Percentiles rank a stretch among this genome's conserved stretches.
phyloP scores from a whole-genome alignment of 139 green algal species.

The Micractinium sp. region DNA sequence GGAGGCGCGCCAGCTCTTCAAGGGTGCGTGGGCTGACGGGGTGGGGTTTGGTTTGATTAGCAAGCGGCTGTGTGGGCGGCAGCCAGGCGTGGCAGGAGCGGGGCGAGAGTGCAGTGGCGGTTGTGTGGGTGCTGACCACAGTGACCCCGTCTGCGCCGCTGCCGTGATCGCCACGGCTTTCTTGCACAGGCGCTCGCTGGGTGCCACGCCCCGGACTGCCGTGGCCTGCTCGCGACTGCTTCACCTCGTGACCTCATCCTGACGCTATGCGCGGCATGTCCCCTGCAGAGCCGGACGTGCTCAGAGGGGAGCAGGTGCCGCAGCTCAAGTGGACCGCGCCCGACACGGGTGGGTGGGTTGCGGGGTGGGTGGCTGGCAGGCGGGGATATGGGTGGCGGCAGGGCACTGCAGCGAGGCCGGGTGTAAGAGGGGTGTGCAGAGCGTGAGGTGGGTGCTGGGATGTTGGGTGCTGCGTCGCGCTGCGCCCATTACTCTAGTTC shows the following conservation, averaged over 20 bases:
- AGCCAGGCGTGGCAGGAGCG: too few relatives aligned
- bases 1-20: constrained; percentile 86
- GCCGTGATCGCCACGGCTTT: too few relatives aligned
- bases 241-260: neutral
- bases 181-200: neutral
- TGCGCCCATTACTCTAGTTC: neutral
- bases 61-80: too few relatives aligned
- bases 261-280: too few relatives aligned
- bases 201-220: constrained; percentile 51
- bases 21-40: constrained; percentile 33
- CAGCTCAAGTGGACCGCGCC: constrained; percentile 86
- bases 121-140: too few relatives aligned
- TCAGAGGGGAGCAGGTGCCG: constrained; percentile 60
- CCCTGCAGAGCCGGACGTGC: constrained; percentile 59
- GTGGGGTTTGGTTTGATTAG: too few relatives aligned
- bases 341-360: constrained; percentile 60
- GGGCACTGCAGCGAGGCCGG: too few relatives aligned
- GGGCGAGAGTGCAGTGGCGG: too few relatives aligned
- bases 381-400: neutral
- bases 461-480: neutral
- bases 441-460: too few relatives aligned
- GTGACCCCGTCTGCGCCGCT: too few relatives aligned
- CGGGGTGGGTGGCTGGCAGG: neutral
- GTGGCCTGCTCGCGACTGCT: neutral
- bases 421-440: too few relatives aligned